Percentiles rank a stretch among this genome's conserved stretches.
Conservation (phyloP, 2,329 filamentous ascomycete genomes). For the Alternaria metachromatica region DNA sequence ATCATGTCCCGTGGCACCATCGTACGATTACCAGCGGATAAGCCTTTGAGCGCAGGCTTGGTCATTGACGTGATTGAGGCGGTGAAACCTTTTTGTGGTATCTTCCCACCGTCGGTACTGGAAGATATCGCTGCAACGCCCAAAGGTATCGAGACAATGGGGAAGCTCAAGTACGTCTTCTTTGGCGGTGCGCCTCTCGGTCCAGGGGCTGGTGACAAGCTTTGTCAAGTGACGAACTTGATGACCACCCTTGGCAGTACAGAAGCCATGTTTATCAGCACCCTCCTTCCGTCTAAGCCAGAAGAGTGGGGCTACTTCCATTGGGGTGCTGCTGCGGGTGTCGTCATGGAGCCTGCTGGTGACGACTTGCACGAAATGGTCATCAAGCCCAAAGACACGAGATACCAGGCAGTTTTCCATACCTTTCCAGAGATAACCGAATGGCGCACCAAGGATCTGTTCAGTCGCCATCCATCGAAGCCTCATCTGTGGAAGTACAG, state of each 20-base stretch:
- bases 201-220: background rate
- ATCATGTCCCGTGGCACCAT: conserved; percentile 1
- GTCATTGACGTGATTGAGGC: conserved; percentile 1
- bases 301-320: conserved; percentile 3
- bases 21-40: background rate
- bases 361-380: conserved; percentile 1
- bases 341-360: conserved; percentile 3
- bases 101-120: conserved; percentile 2
- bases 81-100: background rate
- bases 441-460: conserved; percentile 25
- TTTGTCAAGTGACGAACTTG: background rate
- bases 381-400: conserved; percentile 1
- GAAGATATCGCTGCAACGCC: background rate
- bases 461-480: conserved; percentile 24
- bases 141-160: background rate
- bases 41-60: background rate
- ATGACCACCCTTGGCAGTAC: background rate
- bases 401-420: conserved; percentile 3
- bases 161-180: background rate
- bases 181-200: conserved; percentile 1
- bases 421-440: background rate
- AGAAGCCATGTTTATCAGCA: background rate
- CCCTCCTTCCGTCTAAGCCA: background rate
- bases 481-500: conserved; percentile 24
- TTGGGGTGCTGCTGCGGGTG: background rate